Evolutionary conservation across 1,139 yeast genomes (phyloP), one percentile per base, ranked within the genome.

Genomic region (Candida dubliniensis): DNA sequence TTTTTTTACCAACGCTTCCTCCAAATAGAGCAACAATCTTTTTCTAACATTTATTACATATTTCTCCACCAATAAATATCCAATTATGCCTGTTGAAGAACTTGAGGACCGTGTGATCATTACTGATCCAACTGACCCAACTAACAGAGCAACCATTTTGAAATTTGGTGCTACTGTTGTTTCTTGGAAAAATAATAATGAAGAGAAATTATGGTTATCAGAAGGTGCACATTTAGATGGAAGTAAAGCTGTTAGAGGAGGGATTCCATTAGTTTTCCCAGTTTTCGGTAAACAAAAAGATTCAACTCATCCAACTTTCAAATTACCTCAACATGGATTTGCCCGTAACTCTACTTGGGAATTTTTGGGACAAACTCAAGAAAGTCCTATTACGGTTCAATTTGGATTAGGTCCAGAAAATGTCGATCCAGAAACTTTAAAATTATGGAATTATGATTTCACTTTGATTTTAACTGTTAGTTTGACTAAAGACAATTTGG

Each of bases 211-310:
- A 48, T 72, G 78, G 77, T 61, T 85, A 35, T 79, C 87, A 8
- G 66, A 71, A 11, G 93, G 81, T 36, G 96, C 98, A 42, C 80
- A 82, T 56, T 69, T 91, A 50, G 98, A 93, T 58, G 97, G 97
- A 3, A 68, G 91, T 40, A 87, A 86, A 61, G 95, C 98, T 1
- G 97, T 93, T 24, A 79, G 99, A 60, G 99, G 99, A 49, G 99
- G 99, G 41, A 87, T 93, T 44, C 99, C 99, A 10, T 73, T 93
- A 27, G 98, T 91, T 2, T 93, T 93, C 76, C 99, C 98, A 1
- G 84, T 90, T 7, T 93, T 93, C 64, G 98, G 99, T 47, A 89
- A 87, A 61, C 74, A 50, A 63, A 72, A 52, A 69, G 58, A 63
- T 34, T 59, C 56, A 38, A 24, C 47, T 5, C 76, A 71, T 48